A percentile compares a stretch with the other conserved stretches of the same genome.
Conservation (phyloP, 148 eudicot species). For the Tetragonia tetragonoides region DNA sequence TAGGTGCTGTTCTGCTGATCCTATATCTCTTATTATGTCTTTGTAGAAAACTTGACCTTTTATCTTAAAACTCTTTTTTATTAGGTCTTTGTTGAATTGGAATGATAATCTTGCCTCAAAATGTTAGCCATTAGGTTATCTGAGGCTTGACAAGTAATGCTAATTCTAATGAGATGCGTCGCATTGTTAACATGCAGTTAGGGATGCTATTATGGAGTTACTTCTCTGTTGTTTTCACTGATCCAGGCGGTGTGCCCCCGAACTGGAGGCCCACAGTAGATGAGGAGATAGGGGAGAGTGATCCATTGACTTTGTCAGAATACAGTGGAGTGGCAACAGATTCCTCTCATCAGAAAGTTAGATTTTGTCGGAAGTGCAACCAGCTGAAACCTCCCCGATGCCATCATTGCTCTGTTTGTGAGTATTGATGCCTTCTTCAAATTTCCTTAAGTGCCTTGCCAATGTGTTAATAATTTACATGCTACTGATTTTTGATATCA, state of each 20-base stretch:
- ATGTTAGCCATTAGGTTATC: no score
- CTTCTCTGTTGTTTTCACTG: conserved; percentile 83
- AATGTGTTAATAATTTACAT: conserved; percentile 11
- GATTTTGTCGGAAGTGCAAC: conserved; percentile 90
- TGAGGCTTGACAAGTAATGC: not conserved
- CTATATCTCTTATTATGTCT: no score
- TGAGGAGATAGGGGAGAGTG: conserved; percentile 83
- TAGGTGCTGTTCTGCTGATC: not conserved
- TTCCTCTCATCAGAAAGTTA: conserved; percentile 46
- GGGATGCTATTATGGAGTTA: conserved; percentile 97
- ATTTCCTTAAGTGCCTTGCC: not conserved
- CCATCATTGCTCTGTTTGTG: conserved; percentile 99
- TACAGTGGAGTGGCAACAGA: conserved; percentile 43
- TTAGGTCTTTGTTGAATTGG: not conserved
- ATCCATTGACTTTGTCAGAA: conserved; percentile 62
- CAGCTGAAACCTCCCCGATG: conserved; percentile 96
- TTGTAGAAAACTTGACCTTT: not conserved
- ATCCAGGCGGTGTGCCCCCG: conserved; percentile 93
- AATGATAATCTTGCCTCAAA: not conserved
- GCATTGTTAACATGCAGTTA: conserved; percentile 49
- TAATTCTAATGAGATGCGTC: not conserved
- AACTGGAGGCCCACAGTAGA: conserved; percentile 82
- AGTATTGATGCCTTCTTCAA: conserved; percentile 33
- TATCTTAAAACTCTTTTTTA: not conserved
- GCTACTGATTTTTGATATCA: conserved; percentile 29